Conservation (phyloP, 257 asterid genomes). For the Dorcoceras hygrometricum region DNA sequence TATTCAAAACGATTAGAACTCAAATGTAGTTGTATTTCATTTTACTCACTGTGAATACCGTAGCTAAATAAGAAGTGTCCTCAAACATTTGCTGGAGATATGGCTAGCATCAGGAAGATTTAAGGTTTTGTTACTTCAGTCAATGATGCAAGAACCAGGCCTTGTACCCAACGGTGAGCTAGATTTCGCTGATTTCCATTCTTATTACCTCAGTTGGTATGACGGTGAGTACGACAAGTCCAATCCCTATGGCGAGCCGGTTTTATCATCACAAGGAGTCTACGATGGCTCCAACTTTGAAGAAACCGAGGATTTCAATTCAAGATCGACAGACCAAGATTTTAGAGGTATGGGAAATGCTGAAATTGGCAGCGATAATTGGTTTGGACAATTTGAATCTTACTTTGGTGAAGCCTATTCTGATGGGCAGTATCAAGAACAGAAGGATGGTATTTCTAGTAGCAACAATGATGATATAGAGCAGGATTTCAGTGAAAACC, state of each 20-base stretch:
- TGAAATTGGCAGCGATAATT: slow-evolving; percentile 10
- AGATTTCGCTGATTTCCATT: slow-evolving; percentile 7
- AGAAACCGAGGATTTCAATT: slow-evolving; percentile 22
- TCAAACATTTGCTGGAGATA: not conserved
- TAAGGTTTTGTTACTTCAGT: not conserved
- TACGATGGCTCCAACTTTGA: slow-evolving; percentile 19
- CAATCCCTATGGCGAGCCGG: slow-evolving; percentile 21
- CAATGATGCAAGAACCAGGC: slow-evolving; percentile 17
- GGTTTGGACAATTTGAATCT: slow-evolving; percentile 29
- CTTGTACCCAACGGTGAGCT: not conserved
- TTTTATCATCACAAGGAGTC: slow-evolving; percentile 19
- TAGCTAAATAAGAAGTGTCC: not conserved
- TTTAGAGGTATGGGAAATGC: not conserved
- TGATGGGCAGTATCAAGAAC: slow-evolving; percentile 7
- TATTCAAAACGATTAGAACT: not conserved
- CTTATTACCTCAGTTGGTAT: slow-evolving; percentile 25
- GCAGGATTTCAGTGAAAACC: slow-evolving; percentile 14
- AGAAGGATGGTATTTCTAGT: not conserved
- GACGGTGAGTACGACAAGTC: slow-evolving; percentile 19
- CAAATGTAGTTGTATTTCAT: not conserved
- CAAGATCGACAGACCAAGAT: slow-evolving; percentile 4
- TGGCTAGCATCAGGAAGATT: not conserved
- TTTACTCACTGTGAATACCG: not conserved
- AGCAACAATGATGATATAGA: slow-evolving; percentile 1
- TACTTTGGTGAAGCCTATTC: slow-evolving; percentile 15